Conservation (phyloP, 345 rosid species). For the Punica granatum region DNA sequence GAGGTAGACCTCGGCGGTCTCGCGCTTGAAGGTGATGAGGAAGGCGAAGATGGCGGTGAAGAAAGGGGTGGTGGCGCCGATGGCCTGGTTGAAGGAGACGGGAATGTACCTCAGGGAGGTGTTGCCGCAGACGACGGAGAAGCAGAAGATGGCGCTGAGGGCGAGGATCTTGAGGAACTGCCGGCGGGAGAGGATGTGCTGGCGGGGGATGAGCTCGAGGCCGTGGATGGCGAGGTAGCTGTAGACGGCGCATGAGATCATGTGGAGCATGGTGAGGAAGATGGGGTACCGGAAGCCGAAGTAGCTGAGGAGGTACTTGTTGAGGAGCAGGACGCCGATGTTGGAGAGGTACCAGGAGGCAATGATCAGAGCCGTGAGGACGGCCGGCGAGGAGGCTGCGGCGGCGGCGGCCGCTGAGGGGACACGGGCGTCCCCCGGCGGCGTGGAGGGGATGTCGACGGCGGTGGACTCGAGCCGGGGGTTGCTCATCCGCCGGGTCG, state of each 20-base stretch:
- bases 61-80: conserved; percentile 98
- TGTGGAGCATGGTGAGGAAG: conserved; percentile 87
- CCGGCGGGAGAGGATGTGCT: conserved; percentile 63
- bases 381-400: conserved; percentile 39
- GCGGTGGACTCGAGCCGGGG: conserved; percentile 52
- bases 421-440: conserved; percentile 59
- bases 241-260: conserved; percentile 77
- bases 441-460: conserved; percentile 86
- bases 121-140: conserved; percentile 96
- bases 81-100: conserved; percentile 93
- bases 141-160: conserved; percentile 73
- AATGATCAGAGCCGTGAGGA: conserved; percentile 63
- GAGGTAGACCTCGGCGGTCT: conserved; percentile 72
- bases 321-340: conserved; percentile 88
- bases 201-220: conserved; percentile 77
- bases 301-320: conserved; percentile 89
- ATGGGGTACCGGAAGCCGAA: conserved; percentile 91
- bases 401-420: conserved; percentile 20
- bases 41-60: conserved; percentile 95
- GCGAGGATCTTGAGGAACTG: conserved; percentile 84
- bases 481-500: conserved; percentile 97
- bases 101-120: conserved; percentile 90
- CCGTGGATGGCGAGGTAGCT: conserved; percentile 66
- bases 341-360: conserved; percentile 92
- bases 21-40: conserved; percentile 80